phyloP scores from a whole-genome alignment of 129 eudicot species.

The Chrysanthemum lavandulifolium region DNA sequence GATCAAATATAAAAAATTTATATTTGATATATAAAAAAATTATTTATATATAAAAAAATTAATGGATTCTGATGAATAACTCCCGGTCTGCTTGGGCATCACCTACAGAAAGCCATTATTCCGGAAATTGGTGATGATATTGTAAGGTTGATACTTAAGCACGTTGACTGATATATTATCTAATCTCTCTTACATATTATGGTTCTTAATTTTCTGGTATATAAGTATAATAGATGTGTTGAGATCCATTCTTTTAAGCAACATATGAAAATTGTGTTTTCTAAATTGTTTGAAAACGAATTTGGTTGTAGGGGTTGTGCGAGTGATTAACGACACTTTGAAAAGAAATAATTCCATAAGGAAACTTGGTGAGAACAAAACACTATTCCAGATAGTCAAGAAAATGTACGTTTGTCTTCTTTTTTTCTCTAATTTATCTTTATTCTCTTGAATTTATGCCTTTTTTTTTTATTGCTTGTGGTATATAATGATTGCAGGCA shows the following conservation, averaged over 20 bases:
- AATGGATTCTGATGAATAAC: constrained; percentile 13
- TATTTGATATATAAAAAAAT: background rate
- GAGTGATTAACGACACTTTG: constrained; percentile 73
- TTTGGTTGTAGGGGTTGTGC: constrained; percentile 59
- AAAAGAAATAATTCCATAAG: constrained; percentile 56
- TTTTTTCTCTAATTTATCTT: background rate
- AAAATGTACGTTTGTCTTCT: constrained; percentile 31
- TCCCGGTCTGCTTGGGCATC: constrained; percentile 84
- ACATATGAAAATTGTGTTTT: background rate
- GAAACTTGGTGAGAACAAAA: constrained; percentile 43
- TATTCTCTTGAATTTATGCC: background rate
- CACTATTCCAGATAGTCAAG: constrained; percentile 48
- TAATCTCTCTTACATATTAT: background rate
- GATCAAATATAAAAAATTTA: too few relatives aligned
- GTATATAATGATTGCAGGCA: constrained; percentile 24
- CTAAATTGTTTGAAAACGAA: background rate
- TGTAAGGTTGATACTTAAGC: constrained; percentile 57
- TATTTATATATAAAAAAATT: background rate
- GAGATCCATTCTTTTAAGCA: background rate
- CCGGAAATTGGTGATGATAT: constrained; percentile 91
- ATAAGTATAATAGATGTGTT: background rate
- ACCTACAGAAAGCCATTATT: constrained; percentile 52
- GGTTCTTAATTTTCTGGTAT: too few relatives aligned
- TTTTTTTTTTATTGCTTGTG: constrained; percentile 10
- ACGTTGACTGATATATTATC: background rate